Evolutionary conservation across 352 stramenopile species (phyloP), one percentile per base, ranked within the genome.

Genomic region (Globisporangium abappressorium): DNA sequence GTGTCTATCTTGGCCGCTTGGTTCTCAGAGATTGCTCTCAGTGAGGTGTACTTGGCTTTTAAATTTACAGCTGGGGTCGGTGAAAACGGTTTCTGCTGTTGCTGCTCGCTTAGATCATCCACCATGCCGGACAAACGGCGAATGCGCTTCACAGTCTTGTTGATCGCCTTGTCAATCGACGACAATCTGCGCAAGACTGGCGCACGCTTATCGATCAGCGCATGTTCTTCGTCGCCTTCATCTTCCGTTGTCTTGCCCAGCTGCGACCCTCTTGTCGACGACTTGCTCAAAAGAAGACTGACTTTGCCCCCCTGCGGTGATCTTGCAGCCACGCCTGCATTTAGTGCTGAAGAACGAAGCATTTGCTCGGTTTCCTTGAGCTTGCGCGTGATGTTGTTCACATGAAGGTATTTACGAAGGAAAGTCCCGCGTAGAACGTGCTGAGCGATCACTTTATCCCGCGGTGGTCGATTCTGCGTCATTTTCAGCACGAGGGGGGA

Each of bases 81-180:
- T 0, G 55, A 33, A n/a, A 24, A 20, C 22, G 15, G 47, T 1
- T 43, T 49, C 14, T 22, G 28, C 7, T 57, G 63, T 18, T 24
- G 47, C 26, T 9, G 33, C 4, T 28, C 72, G 53, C 20, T 30
- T n/a, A n/a, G 22, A 15, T 57, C 33, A 15, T 76, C 78, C 7
- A 72, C 78, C 7, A 74, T 68, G 7, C 70, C 77, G 1, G 83
- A 80, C 33, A 91, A 69, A 0, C 81, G 65, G 15, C 78, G 80
- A 60, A 91, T 89, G 15, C 75, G 78, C 36, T 88, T 80, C 14
- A 78, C 80, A 0, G 80, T 87, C 63, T 88, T 82, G 59, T 80
- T 89, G 66, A 91, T 90, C 2, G 79, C 73, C 60, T 84, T 80
- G 68, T 90, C 81, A 43, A 90, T 85, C 14, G 83, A 90, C 2